These are phyloP conservation scores for Aspergillus ustus DNA, from an alignment of 2,329 filamentous ascomycete species.

Conservation along the genomic window DNA sequence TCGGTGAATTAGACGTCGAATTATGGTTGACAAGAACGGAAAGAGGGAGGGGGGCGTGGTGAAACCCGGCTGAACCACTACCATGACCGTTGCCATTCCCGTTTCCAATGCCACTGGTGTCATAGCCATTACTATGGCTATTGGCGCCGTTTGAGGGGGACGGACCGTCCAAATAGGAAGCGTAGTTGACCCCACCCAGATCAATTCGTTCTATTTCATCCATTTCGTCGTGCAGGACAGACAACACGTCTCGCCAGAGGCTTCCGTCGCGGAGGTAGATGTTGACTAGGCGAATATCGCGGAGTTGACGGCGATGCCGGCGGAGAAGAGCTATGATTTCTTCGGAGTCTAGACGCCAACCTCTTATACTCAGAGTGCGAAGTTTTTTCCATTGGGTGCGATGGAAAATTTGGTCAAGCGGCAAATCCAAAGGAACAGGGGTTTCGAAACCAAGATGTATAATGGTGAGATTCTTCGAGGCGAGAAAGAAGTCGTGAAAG, in stretches of 20 bases:
- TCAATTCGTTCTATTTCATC: constrained; percentile 64
- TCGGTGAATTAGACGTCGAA: constrained; percentile 11
- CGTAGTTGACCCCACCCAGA: constrained; percentile 65
- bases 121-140: constrained; percentile 13
- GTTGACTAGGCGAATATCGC: constrained; percentile 63
- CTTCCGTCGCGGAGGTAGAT: constrained; percentile 65
- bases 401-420: constrained; percentile 66
- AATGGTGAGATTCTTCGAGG: constrained; percentile 64
- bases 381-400: constrained; percentile 64
- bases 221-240: constrained; percentile 61
- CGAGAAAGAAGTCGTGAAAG: constrained; percentile 62
- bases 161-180: constrained; percentile 53
- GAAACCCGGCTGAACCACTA: constrained; percentile 2
- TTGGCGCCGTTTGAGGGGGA: constrained; percentile 15
- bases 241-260: constrained; percentile 65
- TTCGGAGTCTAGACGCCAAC: constrained; percentile 63
- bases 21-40: constrained; percentile 12
- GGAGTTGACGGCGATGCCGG: constrained; percentile 61
- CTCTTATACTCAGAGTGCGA: constrained; percentile 67
- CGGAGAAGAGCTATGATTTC: constrained; percentile 64
- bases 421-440: constrained; percentile 59
- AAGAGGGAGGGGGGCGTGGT: background rate
- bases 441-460: constrained; percentile 69
- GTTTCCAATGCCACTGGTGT: background rate
- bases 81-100: constrained; percentile 2